Conservation (phyloP, 352 stramenopile genomes). For the Elongisporangium prolatum region DNA sequence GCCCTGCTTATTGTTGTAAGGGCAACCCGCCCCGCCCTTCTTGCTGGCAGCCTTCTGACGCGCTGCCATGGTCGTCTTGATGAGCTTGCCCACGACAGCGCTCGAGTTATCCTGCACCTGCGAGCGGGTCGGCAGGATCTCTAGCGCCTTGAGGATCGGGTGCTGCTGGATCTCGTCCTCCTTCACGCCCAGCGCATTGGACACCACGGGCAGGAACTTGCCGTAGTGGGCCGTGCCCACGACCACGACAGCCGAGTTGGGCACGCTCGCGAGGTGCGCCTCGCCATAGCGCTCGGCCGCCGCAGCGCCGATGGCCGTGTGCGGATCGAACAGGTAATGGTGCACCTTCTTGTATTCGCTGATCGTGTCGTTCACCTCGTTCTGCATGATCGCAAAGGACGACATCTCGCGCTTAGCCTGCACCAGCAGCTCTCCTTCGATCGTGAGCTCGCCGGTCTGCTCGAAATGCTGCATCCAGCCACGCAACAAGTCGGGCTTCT, state of each 20-base stretch:
- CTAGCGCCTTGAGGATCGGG: constrained; percentile 65
- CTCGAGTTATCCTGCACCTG: constrained; percentile 61
- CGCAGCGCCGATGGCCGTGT: constrained; percentile 93
- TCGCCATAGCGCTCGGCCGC: constrained; percentile 84
- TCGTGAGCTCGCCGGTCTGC: constrained; percentile 91
- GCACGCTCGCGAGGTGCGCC: constrained; percentile 47
- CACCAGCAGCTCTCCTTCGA: constrained; percentile 86
- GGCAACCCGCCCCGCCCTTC: constrained; percentile 16
- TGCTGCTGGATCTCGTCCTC: constrained; percentile 71
- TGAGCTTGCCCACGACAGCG: constrained; percentile 48
- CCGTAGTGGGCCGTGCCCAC: constrained; percentile 97
- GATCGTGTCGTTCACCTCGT: constrained; percentile 92
- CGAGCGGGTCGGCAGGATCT: constrained; percentile 61
- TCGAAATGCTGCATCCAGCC: constrained; percentile 96
- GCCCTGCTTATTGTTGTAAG: constrained; percentile 4
- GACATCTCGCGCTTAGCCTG: constrained; percentile 92
- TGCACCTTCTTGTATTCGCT: constrained; percentile 88
- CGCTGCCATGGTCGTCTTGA: constrained; percentile 15
- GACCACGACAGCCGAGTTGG: constrained; percentile 83
- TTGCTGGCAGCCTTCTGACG: constrained; percentile 7
- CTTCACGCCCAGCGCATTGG: constrained; percentile 76
- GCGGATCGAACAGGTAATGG: constrained; percentile 96
- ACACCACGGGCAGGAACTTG: constrained; percentile 96
- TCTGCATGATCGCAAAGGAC: constrained; percentile 82
- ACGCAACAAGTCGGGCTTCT: constrained; percentile 87